Evolutionary conservation across 768 basidiomycete genomes (phyloP).

Genomic region (Cyclocybe cylindracea): DNA sequence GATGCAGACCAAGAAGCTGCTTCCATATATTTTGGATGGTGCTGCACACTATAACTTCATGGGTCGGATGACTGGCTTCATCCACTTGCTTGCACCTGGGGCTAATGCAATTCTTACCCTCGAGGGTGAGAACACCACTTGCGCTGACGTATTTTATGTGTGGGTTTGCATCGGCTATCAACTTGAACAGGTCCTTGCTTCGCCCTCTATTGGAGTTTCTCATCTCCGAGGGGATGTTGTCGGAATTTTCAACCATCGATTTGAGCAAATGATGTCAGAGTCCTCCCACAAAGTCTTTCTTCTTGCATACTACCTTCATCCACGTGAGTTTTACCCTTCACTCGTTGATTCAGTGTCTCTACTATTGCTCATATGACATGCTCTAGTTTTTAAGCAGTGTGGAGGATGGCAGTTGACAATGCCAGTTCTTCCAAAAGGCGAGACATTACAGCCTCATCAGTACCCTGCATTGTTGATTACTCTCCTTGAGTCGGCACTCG

Average conservation of each 20-base stretch:
- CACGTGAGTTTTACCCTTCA: conserved; percentile 9
- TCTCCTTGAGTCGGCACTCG: conserved; percentile 9
- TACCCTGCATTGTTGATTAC: conserved; percentile 12
- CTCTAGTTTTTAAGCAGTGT: conserved; percentile 14
- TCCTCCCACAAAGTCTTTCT: conserved; percentile 26
- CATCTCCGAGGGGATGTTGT: conserved; percentile 14
- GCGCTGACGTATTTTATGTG: conserved; percentile 29
- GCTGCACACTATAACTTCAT: conserved; percentile 15
- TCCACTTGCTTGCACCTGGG: conserved; percentile 14
- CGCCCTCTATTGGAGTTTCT: conserved; percentile 3
- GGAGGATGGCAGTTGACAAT: conserved; percentile 19
- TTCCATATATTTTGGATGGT: conserved; percentile 18
- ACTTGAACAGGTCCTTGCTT: conserved; percentile 19
- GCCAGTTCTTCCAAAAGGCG: conserved; percentile 16
- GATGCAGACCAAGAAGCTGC: conserved; percentile 20
- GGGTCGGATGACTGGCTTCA: conserved; percentile 12
- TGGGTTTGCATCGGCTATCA: conserved; percentile 30
- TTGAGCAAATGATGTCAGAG: conserved; percentile 31
- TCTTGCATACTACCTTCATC: conserved; percentile 29
- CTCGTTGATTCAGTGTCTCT: neutral
- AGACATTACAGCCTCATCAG: neutral
- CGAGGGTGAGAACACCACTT: conserved; percentile 28
- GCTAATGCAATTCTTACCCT: conserved; percentile 26
- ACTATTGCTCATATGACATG: neutral
- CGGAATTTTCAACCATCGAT: conserved; percentile 24